Evolutionary conservation across 2,329 filamentous ascomycete genomes (phyloP), one percentile per base, ranked within the genome.

Genomic region (Verticillium alfalfae): DNA sequence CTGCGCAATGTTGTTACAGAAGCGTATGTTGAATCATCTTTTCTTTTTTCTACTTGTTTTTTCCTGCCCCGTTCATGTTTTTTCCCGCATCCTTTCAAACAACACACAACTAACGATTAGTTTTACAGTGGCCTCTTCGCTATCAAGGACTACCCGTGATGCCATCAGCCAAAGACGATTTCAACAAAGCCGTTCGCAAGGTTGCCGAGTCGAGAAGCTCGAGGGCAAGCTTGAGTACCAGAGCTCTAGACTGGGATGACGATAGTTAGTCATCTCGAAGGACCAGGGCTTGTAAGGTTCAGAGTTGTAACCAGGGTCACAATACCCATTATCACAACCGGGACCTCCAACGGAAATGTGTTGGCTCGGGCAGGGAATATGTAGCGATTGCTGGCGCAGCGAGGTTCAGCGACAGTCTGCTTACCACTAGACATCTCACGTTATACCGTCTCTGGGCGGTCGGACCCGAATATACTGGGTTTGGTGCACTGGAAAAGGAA

Each of bases 141-240:
- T 54, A 99, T 99, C 85, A 98, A 98, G 78, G 95, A 97, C 73
- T 97, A 98, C 76, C 76, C 84, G 96, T 65, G 95, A 99, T 70
- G 88, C 93, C 13, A 91, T 99, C 78, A 98, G 91, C 79, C 95
- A 99, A 99, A 76, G 95, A 99, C 71, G 95, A 99, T 73, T 97
- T 98, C 87, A 99, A 97, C 83, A 97, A 97, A 80, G 95, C 95
- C 4, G 95, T 99, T 60, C 89, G 95, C 68, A 99, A 99, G 86
- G 90, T 99, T 68, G 93, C 91, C 16, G 95, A 99, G 78, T 85
- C 92, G 65, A 99, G 91, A 99, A 99, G 80, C 79, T 99, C 70
- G 95, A 99, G 78, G 94, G 95, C 78, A 98, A 98, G 82, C 84
- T 98, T 58, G 94, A 98, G 77, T 98, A 97, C 79, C 90, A 96